Evolutionary conservation across 352 stramenopile genomes (phyloP).

Genomic region (Discostella stelligera): DNA sequence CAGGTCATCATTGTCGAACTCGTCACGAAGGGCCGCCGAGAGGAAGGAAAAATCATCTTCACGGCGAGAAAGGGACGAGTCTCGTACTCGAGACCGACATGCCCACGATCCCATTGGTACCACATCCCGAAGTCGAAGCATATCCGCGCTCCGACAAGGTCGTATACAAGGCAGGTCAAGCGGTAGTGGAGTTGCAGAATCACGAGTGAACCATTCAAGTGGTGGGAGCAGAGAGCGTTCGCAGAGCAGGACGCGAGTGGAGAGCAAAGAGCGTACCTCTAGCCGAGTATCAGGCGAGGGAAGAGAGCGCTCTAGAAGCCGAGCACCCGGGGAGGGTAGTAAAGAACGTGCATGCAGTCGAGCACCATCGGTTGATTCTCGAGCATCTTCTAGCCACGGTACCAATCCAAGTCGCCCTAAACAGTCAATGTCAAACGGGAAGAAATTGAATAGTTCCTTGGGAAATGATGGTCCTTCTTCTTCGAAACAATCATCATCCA

Average conservation of each 20-base stretch:
- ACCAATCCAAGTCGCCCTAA: background rate
- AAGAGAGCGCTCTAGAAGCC: conserved; percentile 10
- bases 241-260: background rate
- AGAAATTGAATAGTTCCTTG: background rate
- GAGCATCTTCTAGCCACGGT: background rate
- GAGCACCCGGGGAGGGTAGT: conserved; percentile 6
- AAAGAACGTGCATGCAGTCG: conserved; percentile 3
- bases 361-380: conserved; percentile 6
- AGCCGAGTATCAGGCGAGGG: background rate
- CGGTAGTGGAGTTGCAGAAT: background rate
- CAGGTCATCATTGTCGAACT: conserved; percentile 10
- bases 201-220: background rate
- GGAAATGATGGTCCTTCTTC: background rate
- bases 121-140: conserved; percentile 21
- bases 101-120: conserved; percentile 4
- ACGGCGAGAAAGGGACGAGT: conserved; percentile 6
- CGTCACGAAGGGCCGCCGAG: background rate
- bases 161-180: background rate
- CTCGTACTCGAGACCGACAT: conserved; percentile 11
- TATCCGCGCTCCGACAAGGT: conserved; percentile 7
- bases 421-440: background rate
- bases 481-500: background rate
- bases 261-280: background rate
- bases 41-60: background rate
- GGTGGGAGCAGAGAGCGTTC: background rate